Percentiles rank a stretch among this genome's conserved stretches.
Evolutionary conservation across 2,329 filamentous ascomycete genomes (phyloP).

Genomic region (Cadophora sp.): DNA sequence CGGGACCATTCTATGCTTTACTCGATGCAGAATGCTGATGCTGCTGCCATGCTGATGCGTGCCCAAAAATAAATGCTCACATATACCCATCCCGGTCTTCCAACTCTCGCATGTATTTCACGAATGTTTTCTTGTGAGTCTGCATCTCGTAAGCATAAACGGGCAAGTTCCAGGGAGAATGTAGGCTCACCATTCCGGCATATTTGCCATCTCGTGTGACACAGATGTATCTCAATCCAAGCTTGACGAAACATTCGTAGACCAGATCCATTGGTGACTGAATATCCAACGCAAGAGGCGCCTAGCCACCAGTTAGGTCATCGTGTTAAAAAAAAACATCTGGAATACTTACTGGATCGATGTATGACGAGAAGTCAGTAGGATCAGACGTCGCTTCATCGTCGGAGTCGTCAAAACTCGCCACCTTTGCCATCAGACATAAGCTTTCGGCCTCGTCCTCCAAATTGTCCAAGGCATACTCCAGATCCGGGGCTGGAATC

Average conservation of each 20-base stretch:
- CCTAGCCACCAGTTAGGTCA: constrained; percentile 42
- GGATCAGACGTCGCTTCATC: constrained; percentile 63
- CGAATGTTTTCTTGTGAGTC: constrained; percentile 96
- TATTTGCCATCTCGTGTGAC: constrained; percentile 85
- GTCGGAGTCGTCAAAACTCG: constrained; percentile 68
- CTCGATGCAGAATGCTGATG: constrained; percentile 20
- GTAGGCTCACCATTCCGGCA: constrained; percentile 77
- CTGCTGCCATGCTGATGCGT: constrained; percentile 21
- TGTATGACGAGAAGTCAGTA: constrained; percentile 87
- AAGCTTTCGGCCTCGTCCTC: constrained; percentile 74
- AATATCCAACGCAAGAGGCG: constrained; percentile 87
- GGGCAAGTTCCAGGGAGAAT: neutral
- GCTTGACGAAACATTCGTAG: constrained; percentile 94
- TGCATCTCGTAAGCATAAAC: constrained; percentile 44
- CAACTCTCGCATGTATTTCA: constrained; percentile 88
- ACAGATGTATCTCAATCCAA: constrained; percentile 91
- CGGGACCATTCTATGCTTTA: neutral
- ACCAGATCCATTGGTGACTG: constrained; percentile 92
- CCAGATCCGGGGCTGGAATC: constrained; percentile 92
- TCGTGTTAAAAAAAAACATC: constrained; percentile 54
- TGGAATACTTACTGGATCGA: constrained; percentile 73
- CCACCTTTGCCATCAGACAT: constrained; percentile 81
- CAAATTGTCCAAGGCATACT: constrained; percentile 88
- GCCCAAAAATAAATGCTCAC: constrained; percentile 15
- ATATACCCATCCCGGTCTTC: constrained; percentile 57